Conservation (phyloP, 768 basidiomycete species). For the Trametes punicea region DNA sequence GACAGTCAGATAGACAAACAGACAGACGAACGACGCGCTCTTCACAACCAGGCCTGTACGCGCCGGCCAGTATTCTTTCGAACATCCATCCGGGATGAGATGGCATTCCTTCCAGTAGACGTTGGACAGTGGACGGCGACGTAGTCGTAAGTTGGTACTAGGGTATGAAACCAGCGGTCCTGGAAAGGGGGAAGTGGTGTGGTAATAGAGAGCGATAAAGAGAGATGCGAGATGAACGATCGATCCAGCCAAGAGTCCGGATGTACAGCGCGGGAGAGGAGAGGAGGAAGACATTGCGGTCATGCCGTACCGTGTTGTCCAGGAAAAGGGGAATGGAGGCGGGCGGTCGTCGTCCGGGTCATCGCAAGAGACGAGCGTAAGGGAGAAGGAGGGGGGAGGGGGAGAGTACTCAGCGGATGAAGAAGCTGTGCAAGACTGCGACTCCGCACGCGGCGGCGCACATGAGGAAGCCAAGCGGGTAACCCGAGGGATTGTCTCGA, state of each 20-base stretch:
- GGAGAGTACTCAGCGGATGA: slow-evolving; percentile 64
- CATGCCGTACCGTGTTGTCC: too few species aligned
- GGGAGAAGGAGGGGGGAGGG: background rate
- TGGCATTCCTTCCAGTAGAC: background rate
- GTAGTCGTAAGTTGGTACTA: background rate
- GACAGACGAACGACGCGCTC: too few species aligned
- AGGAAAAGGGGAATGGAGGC: too few species aligned
- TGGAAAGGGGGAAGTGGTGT: background rate
- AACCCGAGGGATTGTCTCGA: slow-evolving; percentile 63
- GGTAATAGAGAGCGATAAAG: background rate
- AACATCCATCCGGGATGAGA: background rate
- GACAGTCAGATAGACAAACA: too few species aligned
- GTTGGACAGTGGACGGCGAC: background rate
- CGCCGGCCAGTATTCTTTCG: too few species aligned
- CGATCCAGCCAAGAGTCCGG: background rate
- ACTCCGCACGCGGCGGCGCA: slow-evolving; percentile 60
- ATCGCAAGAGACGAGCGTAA: background rate
- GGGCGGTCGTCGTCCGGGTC: too few species aligned
- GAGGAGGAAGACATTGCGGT: too few species aligned
- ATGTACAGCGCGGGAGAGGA: background rate
- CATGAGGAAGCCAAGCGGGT: slow-evolving; percentile 69
- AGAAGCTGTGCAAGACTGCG: slow-evolving; percentile 67
- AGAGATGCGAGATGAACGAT: background rate
- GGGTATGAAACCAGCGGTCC: background rate
- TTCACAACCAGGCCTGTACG: too few species aligned